phyloP scores from a whole-genome alignment of 2,329 filamentous ascomycete species.

The Epichloe glyceriae region DNA sequence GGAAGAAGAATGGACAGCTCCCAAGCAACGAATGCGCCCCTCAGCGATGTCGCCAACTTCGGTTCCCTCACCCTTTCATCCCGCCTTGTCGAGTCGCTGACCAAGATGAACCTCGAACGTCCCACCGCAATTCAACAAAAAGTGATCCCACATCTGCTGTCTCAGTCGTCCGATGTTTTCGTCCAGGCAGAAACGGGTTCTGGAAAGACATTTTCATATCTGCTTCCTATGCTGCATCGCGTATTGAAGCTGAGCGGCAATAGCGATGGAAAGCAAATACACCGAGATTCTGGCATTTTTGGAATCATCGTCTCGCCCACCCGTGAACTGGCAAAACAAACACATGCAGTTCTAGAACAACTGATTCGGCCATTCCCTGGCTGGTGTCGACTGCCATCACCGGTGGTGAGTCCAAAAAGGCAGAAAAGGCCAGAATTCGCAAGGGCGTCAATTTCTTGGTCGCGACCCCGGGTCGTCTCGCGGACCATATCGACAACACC shows the following conservation, averaged over 20 bases:
- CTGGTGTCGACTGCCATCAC: slow-evolving; percentile 79
- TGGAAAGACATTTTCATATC: slow-evolving; percentile 92
- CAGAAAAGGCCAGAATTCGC: slow-evolving; percentile 83
- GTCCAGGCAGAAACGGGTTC: slow-evolving; percentile 96
- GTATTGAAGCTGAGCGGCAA: slow-evolving; percentile 62
- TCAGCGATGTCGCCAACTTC: slow-evolving; percentile 77
- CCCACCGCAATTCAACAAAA: slow-evolving; percentile 93
- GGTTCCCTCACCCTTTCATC: slow-evolving; percentile 72
- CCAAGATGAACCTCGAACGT: slow-evolving; percentile 77
- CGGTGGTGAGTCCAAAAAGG: slow-evolving; percentile 55
- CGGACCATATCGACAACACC: slow-evolving; percentile 87
- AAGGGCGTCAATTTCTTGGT: slow-evolving; percentile 95
- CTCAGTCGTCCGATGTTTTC: slow-evolving; percentile 79
- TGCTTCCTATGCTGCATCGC: slow-evolving; percentile 81
- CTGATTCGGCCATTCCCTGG: slow-evolving; percentile 86
- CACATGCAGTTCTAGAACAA: slow-evolving; percentile 72
- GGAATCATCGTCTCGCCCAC: slow-evolving; percentile 91
- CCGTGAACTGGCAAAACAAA: slow-evolving; percentile 88
- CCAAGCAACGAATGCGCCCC: slow-evolving; percentile 79
- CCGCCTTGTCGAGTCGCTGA: slow-evolving; percentile 67
- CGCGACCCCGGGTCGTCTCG: slow-evolving; percentile 81
- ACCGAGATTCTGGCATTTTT: slow-evolving; percentile 80
- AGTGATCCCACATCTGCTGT: slow-evolving; percentile 67
- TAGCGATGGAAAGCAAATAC: slow-evolving; percentile 43
- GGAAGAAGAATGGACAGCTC: slow-evolving; percentile 36